Evolutionary conservation across 169 alveolate genomes (phyloP).

Genomic region (Ichthyophthirius multifiliis): DNA sequence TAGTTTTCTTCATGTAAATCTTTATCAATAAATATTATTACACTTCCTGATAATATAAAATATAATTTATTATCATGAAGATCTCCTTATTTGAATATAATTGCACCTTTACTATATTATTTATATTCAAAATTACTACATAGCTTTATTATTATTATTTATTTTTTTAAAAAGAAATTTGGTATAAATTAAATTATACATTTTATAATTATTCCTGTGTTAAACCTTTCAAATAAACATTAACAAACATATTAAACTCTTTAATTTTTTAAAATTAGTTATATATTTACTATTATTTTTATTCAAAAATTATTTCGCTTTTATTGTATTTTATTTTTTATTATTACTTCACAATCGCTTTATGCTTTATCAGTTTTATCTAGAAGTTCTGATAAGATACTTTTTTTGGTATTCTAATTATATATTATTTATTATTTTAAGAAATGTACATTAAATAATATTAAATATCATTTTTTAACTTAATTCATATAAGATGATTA

Average conservation of each 20-base stretch:
- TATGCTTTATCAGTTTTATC: not conserved
- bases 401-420: too few relatives aligned
- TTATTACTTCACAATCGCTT: not conserved
- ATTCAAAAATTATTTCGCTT: not conserved
- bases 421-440: too few relatives aligned
- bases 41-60: not conserved
- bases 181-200: not conserved
- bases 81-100: not conserved
- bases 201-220: not conserved
- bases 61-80: not conserved
- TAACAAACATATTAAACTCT: not conserved
- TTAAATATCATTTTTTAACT: too few relatives aligned
- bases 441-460: too few relatives aligned
- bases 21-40: not conserved
- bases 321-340: not conserved
- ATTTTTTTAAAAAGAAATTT: not conserved
- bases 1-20: not conserved
- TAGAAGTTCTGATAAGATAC: not conserved
- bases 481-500: too few relatives aligned
- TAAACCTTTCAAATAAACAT: not conserved
- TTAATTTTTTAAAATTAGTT: not conserved
- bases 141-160: not conserved
- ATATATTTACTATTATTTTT: not conserved
- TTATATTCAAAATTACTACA: slow-evolving; percentile 3
- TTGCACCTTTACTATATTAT: not conserved